These are phyloP conservation scores for Microcera coccophila DNA, from an alignment of 2,329 filamentous ascomycete genomes.

Conservation along the genomic window DNA sequence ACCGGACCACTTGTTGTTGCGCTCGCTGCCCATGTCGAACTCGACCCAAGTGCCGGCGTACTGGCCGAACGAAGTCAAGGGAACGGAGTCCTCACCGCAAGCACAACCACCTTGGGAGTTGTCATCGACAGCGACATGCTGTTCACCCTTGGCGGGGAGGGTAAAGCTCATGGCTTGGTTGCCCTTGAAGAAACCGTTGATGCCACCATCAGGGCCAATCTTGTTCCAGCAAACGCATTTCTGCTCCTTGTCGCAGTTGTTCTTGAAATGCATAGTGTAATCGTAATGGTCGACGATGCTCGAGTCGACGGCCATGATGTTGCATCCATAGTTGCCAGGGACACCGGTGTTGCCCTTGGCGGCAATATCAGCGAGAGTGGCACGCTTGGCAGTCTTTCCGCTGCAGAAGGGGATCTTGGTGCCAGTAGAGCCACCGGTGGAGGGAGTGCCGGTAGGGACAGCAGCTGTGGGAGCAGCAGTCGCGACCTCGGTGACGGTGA, in stretches of 20 bases:
- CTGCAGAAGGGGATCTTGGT: slow-evolving; percentile 34
- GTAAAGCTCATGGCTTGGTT: slow-evolving; percentile 40
- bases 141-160: slow-evolving; percentile 34
- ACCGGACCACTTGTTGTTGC: slow-evolving; percentile 48
- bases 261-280: slow-evolving; percentile 41
- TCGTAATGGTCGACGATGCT: slow-evolving; percentile 38
- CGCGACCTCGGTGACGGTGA: slow-evolving; percentile 22
- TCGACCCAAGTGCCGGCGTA: slow-evolving; percentile 47
- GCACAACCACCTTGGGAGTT: slow-evolving; percentile 49
- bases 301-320: slow-evolving; percentile 44
- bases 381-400: slow-evolving; percentile 41
- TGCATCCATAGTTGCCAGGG: slow-evolving; percentile 45
- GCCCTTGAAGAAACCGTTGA: slow-evolving; percentile 49
- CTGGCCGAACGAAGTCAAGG: slow-evolving; percentile 37
- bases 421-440: slow-evolving; percentile 9
- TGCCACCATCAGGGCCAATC: slow-evolving; percentile 42
- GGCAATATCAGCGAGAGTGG: slow-evolving; percentile 43
- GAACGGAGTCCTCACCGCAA: slow-evolving; percentile 35
- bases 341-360: slow-evolving; percentile 47
- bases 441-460: slow-evolving; percentile 1
- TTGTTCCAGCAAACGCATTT: slow-evolving; percentile 50
- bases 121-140: slow-evolving; percentile 42
- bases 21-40: slow-evolving; percentile 44
- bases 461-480: slow-evolving; percentile 15
- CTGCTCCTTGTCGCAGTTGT: slow-evolving; percentile 33